phyloP scores from a whole-genome alignment of 2,329 filamentous ascomycete genomes.

The Diatrype stigma region DNA sequence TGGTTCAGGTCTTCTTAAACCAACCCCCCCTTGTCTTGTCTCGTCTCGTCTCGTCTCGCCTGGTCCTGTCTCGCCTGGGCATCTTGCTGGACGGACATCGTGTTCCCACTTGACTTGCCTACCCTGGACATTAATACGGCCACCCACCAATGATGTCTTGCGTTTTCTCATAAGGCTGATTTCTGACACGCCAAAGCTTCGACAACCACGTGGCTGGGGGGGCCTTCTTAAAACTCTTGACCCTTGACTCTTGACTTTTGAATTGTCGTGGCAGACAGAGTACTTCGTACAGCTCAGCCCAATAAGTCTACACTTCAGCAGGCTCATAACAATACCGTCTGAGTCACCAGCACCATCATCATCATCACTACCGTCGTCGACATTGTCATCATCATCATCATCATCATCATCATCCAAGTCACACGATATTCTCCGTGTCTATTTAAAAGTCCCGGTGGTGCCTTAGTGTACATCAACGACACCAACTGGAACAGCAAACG shows the following conservation, averaged over 20 bases:
- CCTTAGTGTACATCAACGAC: no score
- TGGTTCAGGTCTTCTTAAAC: neutral
- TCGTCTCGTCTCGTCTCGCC: neutral
- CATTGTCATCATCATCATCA: neutral
- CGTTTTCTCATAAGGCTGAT: neutral
- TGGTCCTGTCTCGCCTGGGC: no score
- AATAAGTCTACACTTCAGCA: neutral
- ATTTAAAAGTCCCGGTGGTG: no score
- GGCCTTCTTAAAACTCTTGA: neutral
- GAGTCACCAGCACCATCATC: neutral
- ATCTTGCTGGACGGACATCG: no score
- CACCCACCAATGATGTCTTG: neutral
- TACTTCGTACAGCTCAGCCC: neutral
- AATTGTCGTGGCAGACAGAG: neutral
- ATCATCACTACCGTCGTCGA: neutral
- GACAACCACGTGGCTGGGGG: neutral
- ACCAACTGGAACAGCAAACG: no score
- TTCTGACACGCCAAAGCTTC: neutral
- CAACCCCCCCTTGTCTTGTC: neutral
- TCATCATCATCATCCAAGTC: no score
- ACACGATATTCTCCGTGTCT: no score
- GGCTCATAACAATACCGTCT: neutral
- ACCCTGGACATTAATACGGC: neutral
- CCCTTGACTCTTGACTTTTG: neutral
- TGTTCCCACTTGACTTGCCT: neutral